Evolutionary conservation across 352 stramenopile genomes (phyloP).

Genomic region (Aphanomyces astaci): DNA sequence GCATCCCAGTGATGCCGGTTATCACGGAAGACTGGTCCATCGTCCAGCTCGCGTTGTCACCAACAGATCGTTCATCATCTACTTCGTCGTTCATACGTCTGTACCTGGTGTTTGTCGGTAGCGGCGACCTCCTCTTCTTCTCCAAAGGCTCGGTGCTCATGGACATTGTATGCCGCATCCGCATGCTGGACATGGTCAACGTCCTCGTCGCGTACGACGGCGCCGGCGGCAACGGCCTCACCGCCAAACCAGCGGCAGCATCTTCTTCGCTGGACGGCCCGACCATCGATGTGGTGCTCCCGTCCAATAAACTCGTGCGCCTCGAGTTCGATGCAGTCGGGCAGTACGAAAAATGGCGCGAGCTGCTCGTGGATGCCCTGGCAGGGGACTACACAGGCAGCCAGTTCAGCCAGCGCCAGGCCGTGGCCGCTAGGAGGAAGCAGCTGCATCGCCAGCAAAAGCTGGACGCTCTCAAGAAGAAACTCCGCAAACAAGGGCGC

Average conservation of each 20-base stretch:
- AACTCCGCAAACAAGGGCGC: neutral
- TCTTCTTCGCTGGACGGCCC: neutral
- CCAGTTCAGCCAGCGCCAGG: neutral
- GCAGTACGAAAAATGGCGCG: conserved; percentile 15
- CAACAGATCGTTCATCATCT: too few relatives aligned
- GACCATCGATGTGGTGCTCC: neutral
- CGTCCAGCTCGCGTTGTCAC: conserved; percentile 19
- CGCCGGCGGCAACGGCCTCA: conserved; percentile 2
- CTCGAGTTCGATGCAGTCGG: conserved; percentile 12
- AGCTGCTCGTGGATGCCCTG: conserved; percentile 8
- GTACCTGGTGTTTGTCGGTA: conserved; percentile 9
- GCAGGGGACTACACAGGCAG: conserved; percentile 1
- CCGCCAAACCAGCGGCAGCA: neutral
- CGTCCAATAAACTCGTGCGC: neutral
- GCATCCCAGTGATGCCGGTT: neutral
- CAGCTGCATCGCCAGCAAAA: conserved; percentile 1
- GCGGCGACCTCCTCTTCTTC: conserved; percentile 19
- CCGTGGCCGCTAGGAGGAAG: neutral
- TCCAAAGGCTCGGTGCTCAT: neutral
- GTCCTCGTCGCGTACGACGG: conserved; percentile 9
- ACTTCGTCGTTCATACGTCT: neutral
- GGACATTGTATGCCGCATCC: neutral
- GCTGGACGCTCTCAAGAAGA: conserved; percentile 5
- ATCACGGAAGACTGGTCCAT: conserved; percentile 19
- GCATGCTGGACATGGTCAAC: conserved; percentile 17